phyloP scores from a whole-genome alignment of 345 rosid species.

The Boechera retrofracta region DNA sequence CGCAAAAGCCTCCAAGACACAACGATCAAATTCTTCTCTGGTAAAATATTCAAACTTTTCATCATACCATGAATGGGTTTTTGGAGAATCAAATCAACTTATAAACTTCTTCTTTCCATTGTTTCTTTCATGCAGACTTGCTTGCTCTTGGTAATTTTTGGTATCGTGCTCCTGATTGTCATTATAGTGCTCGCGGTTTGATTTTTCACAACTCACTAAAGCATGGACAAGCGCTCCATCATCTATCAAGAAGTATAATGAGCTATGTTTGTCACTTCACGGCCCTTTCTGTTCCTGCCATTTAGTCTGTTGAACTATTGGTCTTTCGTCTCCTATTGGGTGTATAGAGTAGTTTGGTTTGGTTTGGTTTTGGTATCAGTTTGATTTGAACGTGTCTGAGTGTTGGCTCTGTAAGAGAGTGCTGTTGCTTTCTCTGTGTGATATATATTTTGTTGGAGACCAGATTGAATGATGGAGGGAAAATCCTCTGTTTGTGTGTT shows the following conservation, averaged over 20 bases:
- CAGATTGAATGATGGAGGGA: not conserved
- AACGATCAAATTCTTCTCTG: slow-evolving; percentile 93
- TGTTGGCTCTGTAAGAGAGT: slow-evolving; percentile 17
- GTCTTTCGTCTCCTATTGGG: not conserved
- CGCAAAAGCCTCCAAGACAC: slow-evolving; percentile 84
- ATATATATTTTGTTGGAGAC: slow-evolving; percentile 16
- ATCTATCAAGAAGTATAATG: slow-evolving; percentile 27
- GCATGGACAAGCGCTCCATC: slow-evolving; percentile 14
- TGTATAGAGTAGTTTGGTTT: not conserved
- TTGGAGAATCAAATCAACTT: slow-evolving; percentile 4
- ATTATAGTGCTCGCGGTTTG: slow-evolving; percentile 79
- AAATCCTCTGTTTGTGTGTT: slow-evolving; percentile 9
- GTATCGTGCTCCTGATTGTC: slow-evolving; percentile 86
- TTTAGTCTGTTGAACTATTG: slow-evolving; percentile 3
- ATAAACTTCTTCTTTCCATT: slow-evolving; percentile 15
- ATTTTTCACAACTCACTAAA: slow-evolving; percentile 27
- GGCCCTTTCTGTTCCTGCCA: not conserved
- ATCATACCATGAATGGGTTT: slow-evolving; percentile 3
- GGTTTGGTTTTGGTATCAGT: not conserved
- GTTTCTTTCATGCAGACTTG: slow-evolving; percentile 62
- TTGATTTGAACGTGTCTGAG: slow-evolving; percentile 18
- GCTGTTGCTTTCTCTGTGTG: slow-evolving; percentile 21
- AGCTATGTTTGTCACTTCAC: slow-evolving; percentile 10
- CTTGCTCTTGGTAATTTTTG: slow-evolving; percentile 94
- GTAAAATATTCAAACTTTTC: slow-evolving; percentile 48